These are phyloP conservation scores for Ascochyta rabiei DNA, from an alignment of 2,329 filamentous ascomycete species.

Conservation along the genomic window DNA sequence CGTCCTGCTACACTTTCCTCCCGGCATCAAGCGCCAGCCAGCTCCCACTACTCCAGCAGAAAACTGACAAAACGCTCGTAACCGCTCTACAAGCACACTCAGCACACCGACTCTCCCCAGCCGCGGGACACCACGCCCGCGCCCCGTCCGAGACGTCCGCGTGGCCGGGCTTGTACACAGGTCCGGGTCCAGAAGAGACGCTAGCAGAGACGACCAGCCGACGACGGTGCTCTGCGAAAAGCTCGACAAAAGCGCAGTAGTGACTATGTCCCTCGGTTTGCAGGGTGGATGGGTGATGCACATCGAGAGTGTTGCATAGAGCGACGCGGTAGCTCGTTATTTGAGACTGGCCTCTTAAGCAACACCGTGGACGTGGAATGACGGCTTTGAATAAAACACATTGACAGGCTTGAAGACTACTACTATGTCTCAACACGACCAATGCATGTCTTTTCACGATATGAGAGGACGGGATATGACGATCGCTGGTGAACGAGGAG, in stretches of 20 bases:
- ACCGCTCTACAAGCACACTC: conserved; percentile 28
- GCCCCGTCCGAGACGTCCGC: conserved; percentile 25
- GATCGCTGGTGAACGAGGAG: no score
- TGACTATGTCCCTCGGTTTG: background rate
- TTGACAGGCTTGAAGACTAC: no score
- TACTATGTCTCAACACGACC: no score
- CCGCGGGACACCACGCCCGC: conserved; percentile 35
- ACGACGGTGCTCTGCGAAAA: background rate
- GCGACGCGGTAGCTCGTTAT: no score
- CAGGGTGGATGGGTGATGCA: background rate
- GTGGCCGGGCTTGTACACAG: conserved; percentile 29
- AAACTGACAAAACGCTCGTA: conserved; percentile 3
- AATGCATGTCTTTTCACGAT: no score
- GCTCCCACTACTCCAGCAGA: no score
- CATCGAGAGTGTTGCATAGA: no score
- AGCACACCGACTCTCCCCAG: conserved; percentile 28
- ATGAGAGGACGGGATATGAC: no score
- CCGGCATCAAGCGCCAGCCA: conserved; percentile 18
- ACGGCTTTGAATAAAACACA: no score
- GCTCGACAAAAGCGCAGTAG: background rate
- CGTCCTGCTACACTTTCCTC: conserved; percentile 32
- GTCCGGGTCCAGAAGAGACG: conserved; percentile 19
- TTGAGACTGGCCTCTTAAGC: no score
- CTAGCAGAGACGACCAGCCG: background rate
- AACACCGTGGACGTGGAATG: no score